Conservation (phyloP, 441 rosid genomes). For the Gossypium davidsonii region DNA sequence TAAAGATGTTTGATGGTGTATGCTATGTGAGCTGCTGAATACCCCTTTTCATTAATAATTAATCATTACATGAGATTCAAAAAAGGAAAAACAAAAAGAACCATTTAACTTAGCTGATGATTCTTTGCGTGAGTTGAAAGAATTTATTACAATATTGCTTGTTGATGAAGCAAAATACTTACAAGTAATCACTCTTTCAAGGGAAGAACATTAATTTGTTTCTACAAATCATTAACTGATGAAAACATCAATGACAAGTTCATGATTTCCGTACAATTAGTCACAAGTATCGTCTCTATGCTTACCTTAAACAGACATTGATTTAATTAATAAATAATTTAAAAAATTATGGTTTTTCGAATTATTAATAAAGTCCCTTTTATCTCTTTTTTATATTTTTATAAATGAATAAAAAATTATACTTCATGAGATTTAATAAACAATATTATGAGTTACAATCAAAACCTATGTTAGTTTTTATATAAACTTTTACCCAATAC, state of each 20-base stretch:
- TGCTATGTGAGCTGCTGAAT: background rate
- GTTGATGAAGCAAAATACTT: background rate
- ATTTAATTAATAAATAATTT: too few species aligned
- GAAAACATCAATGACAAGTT: constrained; percentile 22
- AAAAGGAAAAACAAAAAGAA: background rate
- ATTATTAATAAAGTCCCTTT: too few species aligned
- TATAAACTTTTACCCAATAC: too few species aligned
- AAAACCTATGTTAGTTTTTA: too few species aligned
- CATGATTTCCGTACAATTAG: constrained; percentile 14
- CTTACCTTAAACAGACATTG: too few species aligned
- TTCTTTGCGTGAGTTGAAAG: background rate
- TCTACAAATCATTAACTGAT: constrained; percentile 29
- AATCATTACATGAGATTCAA: background rate
- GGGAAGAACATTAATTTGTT: background rate
- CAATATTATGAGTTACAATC: too few species aligned
- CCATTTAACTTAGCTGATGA: background rate
- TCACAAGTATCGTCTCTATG: background rate
- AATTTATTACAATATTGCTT: background rate
- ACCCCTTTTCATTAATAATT: too few species aligned
- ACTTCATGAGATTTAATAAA: too few species aligned
- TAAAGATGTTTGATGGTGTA: background rate
- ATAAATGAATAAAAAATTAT: too few species aligned
- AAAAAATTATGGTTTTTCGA: too few species aligned
- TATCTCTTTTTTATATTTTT: too few species aligned
- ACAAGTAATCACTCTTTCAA: background rate